Conservation (phyloP, 768 basidiomycete species). For the Lanmaoa rubissima region DNA sequence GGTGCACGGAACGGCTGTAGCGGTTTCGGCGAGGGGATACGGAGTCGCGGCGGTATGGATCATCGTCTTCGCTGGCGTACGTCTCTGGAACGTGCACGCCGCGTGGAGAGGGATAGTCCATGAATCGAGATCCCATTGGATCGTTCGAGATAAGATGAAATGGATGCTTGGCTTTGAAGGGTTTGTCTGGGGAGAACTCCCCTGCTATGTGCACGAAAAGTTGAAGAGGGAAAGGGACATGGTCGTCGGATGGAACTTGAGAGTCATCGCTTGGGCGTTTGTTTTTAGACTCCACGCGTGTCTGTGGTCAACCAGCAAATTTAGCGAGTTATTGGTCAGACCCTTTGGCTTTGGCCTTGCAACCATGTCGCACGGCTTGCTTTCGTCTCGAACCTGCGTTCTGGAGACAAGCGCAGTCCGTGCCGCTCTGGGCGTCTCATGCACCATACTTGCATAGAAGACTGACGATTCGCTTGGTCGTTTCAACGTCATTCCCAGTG, state of each 20-base stretch:
- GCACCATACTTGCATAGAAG: too few species aligned
- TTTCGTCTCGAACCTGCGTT: too few species aligned
- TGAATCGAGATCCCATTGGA: slow-evolving; percentile 24
- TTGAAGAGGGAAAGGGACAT: background rate
- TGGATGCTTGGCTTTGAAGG: background rate
- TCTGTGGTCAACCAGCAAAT: too few species aligned
- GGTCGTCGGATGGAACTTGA: background rate
- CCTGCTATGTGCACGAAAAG: background rate
- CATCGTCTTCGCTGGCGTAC: slow-evolving; percentile 1
- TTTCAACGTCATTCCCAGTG: background rate
- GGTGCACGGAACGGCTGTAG: slow-evolving; percentile 18
- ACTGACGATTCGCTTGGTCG: too few species aligned
- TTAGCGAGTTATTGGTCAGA: too few species aligned
- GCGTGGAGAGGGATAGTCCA: slow-evolving; percentile 23
- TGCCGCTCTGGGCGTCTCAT: too few species aligned
- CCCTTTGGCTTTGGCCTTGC: too few species aligned
- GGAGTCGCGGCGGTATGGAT: slow-evolving; percentile 6
- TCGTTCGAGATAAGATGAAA: background rate
- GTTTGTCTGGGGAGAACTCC: background rate
- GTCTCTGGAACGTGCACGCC: slow-evolving; percentile 24
- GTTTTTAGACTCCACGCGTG: too few species aligned
- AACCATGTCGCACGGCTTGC: too few species aligned
- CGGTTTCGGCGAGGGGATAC: slow-evolving; percentile 17
- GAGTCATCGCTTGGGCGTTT: background rate
- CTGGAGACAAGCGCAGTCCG: too few species aligned